Conservation (phyloP, 176 grass and related monocot species). For the Aegilops sharonensis region DNA sequence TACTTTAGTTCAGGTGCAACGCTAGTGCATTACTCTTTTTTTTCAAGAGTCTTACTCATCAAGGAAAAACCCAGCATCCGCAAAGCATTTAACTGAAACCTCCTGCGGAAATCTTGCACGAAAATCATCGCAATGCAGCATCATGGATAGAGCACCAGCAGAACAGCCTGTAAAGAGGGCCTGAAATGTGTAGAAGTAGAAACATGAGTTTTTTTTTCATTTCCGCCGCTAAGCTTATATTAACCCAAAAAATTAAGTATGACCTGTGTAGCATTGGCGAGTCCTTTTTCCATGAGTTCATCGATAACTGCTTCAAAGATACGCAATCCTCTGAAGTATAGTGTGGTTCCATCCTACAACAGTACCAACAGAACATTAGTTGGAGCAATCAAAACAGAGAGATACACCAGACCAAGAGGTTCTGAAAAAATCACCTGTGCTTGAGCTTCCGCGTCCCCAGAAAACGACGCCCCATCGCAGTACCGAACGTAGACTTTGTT, state of each 20-base stretch:
- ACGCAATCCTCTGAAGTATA: slow-evolving; percentile 61
- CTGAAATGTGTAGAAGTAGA: slow-evolving; percentile 30
- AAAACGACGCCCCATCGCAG: neutral
- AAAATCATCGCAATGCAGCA: slow-evolving; percentile 78
- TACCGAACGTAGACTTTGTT: neutral
- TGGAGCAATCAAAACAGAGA: neutral
- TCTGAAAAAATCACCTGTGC: neutral
- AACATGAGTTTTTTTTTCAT: neutral
- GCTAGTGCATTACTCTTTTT: neutral
- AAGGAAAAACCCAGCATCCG: slow-evolving; percentile 80
- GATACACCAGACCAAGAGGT: neutral
- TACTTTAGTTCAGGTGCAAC: neutral
- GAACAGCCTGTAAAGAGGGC: slow-evolving; percentile 70
- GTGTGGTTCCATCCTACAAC: neutral
- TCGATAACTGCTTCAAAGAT: slow-evolving; percentile 61
- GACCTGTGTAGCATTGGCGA: slow-evolving; percentile 69
- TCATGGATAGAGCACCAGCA: slow-evolving; percentile 66
- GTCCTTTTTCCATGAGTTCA: slow-evolving; percentile 58
- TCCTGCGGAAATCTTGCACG: slow-evolving; percentile 33
- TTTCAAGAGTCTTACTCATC: slow-evolving; percentile 41
- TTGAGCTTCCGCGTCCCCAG: neutral
- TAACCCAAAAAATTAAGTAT: neutral
- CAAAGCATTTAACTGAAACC: slow-evolving; percentile 60
- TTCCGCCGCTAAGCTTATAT: neutral
- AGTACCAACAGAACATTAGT: neutral